Conservation (phyloP, 148 eudicot genomes). For the Nepenthes gracilis region DNA sequence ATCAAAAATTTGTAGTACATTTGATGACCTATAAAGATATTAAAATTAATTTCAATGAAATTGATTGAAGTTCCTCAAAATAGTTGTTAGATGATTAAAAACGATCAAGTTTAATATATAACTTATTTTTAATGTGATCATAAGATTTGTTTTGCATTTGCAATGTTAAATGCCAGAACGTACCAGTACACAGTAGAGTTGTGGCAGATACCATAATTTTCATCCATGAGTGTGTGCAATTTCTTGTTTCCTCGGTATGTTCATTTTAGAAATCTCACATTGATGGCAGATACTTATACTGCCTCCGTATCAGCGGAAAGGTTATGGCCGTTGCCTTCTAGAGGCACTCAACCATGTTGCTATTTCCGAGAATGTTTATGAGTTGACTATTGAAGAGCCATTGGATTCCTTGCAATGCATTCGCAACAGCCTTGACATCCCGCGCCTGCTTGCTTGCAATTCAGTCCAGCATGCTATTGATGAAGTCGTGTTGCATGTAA, state of each 20-base stretch:
- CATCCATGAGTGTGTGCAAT: no score
- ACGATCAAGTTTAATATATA: no score
- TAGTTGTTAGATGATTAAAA: no score
- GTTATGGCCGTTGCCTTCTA: conserved; percentile 58
- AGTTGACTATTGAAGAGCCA: conserved; percentile 85
- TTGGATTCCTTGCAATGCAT: conserved; percentile 72
- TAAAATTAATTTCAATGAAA: no score
- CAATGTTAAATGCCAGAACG: no score
- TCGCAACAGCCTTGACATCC: conserved; percentile 58
- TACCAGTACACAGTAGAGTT: no score
- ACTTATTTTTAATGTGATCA: no score
- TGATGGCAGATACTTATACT: conserved; percentile 62
- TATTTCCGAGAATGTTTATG: conserved; percentile 53
- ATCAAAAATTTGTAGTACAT: no score
- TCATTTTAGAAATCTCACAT: conserved; percentile 4
- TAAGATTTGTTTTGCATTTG: no score
- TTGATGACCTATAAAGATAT: no score
- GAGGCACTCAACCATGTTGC: conserved; percentile 58
- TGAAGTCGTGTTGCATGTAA: conserved; percentile 32
- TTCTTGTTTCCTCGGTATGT: neutral
- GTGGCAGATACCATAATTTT: no score
- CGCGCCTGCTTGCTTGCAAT: conserved; percentile 44
- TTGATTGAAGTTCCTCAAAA: no score
- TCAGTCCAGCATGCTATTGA: conserved; percentile 42
- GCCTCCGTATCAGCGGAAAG: conserved; percentile 83